Evolutionary conservation across 345 rosid species (phyloP), one percentile per base, ranked within the genome.

Genomic region (Eucalyptus brandiana): DNA sequence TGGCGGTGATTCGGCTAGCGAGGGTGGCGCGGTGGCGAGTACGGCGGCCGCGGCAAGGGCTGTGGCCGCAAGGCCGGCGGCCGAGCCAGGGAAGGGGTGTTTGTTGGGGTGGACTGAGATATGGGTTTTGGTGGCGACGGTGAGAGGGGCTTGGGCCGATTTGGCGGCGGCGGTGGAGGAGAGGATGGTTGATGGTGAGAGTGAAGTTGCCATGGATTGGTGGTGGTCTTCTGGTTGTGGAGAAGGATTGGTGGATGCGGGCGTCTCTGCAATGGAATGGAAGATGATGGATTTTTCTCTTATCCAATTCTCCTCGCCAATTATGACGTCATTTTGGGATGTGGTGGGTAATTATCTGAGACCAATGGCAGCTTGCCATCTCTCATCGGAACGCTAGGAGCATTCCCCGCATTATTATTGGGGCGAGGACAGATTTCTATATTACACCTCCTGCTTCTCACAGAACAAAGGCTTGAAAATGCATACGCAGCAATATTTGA

Each of bases 21-120:
- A 95, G 13, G 98, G 95, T 28, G 89, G 88, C 72, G 95, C 16
- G n/a, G 95, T 44, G 56, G 95, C 89, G 65, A 90, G 42, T 30
- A 97, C 81, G 67, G 95, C 87, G n/a, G 97, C 54, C 86, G 95
- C 88, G 45, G 97, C 89, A 42, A 96, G 92, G 51, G 96, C 96
- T 21, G 94, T 28, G 5, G 93, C 90, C 18, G 94, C 94, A 5
- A 92, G 86, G 8, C 95, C 90, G 81, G 93, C 88, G 26, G 93
- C 76, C 16, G 92, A 17, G 23, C 92, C 80, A 42, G 93, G 92
- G 37, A 93, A 88, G 67, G 94, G 91, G 32, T 87, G 88, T 37
- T 67, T 86, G 86, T 42, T 42, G 89, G 88, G 89, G 87, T 72
- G 92, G 91, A 80, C 87, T 89, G 69, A 62, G 67, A 86, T 45